Base-by-base conservation (phyloP, 352 stramenopile genomes). In the Peronospora farinosa region DNA sequence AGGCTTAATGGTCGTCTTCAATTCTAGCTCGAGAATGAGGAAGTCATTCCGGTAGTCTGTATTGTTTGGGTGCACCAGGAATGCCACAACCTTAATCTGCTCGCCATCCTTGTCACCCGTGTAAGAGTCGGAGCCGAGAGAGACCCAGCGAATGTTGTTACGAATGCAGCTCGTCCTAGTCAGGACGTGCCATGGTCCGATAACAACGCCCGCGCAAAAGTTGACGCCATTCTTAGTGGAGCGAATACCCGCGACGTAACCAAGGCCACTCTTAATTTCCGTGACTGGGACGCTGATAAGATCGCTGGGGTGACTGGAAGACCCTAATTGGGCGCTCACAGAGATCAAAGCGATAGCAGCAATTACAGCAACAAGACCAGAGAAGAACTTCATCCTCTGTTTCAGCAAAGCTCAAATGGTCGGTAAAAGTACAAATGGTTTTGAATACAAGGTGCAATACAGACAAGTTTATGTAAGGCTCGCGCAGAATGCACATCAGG, bases 21-120 rank as follows among this genome's bases (percentile, higher is more conserved):
- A 38, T 33, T 66, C 59, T 19, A 80, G 57, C 47, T 74, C 67
- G 12, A 91, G 57, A 11, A 92, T 61, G 13, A 77, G 33, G 39
- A 79, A 81, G 56, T 91, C 78, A 31, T 74, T 67, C 4, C 23
- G n/a, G 38, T 38, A 67, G 23, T 21, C 40, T 27, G 50, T 51
- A 39, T 54, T 63, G 31, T 63, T 61, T 21, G 76, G 78, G 52
- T 89, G 76, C 33, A 54, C 45, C 7, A 64, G 57, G 15, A 70
- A 48, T 8, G 61, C 61, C 16, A 69, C 54, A 4, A 86, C 70
- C 7, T 60, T 55, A 47, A 85, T 81, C 32, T 65, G 67, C 40
- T 81, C 64, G n/a, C 68, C 65, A 37, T 73, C 63, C 3, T 52
- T 44, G 6, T 45, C 42, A 27, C 75, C 74, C 17, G 32, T 72